Conservation (phyloP, 2,329 filamentous ascomycete genomes). For the Penicillium sp. region DNA sequence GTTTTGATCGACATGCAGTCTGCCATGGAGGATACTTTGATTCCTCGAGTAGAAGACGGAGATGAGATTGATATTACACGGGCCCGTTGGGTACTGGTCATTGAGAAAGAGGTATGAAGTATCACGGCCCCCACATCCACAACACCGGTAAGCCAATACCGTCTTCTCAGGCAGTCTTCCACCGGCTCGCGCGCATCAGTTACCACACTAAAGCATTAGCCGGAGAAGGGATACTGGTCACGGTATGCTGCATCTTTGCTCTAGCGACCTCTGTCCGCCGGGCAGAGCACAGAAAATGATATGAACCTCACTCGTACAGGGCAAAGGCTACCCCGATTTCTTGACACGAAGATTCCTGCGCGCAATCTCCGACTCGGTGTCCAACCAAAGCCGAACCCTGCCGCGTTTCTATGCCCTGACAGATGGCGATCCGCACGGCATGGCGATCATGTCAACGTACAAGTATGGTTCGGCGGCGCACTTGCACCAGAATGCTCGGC, state of each 20-base stretch:
- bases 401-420: slow-evolving; percentile 53
- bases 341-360: slow-evolving; percentile 54
- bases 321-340: slow-evolving; percentile 63
- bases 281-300: neutral
- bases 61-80: slow-evolving; percentile 44
- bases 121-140: neutral
- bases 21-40: slow-evolving; percentile 46
- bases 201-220: slow-evolving; percentile 45
- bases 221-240: slow-evolving; percentile 53
- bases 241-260: slow-evolving; percentile 40
- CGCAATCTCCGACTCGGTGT: slow-evolving; percentile 39
- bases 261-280: too few relatives aligned
- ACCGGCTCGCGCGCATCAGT: slow-evolving; percentile 49
- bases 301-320: slow-evolving; percentile 37
- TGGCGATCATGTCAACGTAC: slow-evolving; percentile 61
- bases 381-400: slow-evolving; percentile 18
- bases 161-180: slow-evolving; percentile 55
- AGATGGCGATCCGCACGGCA: slow-evolving; percentile 61
- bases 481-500: slow-evolving; percentile 50
- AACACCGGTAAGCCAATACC: neutral
- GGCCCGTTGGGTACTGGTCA: slow-evolving; percentile 57
- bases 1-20: slow-evolving; percentile 40
- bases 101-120: slow-evolving; percentile 59
- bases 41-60: slow-evolving; percentile 49
- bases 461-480: slow-evolving; percentile 58